Evolutionary conservation across 2,329 filamentous ascomycete species (phyloP), one percentile per base, ranked within the genome.

Genomic region (Didymella pinodella): DNA sequence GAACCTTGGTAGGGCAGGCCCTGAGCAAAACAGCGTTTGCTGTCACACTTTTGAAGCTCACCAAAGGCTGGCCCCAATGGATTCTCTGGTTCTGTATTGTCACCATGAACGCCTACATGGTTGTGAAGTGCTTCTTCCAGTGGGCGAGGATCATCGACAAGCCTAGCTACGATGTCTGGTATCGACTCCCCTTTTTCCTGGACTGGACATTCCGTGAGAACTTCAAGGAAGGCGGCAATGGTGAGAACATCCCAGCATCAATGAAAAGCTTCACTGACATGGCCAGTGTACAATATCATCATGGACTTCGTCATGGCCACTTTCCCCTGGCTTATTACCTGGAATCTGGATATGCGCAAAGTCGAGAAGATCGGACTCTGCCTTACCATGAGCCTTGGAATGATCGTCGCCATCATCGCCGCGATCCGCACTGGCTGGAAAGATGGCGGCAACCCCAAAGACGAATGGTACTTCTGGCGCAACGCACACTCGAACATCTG

Each of bases 271-370:
- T 41, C 3, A 26, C 59, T 66, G 48, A 65, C 31, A n/a, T 29
- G 2, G 12, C 14, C 38, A 84, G 81, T 82, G 5, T 84, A 83
- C 68, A 84, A 84, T 66, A 81, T 84, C 54, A 73, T 84, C 28
- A 84, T 84, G 80, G 83, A 85, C 58, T 83, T 85, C 40, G 63
- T 82, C 0, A 80, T 85, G 63, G 82, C 83, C 0, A 54, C 72
- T 8, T 82, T 84, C 50, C 83, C 83, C 3, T 84, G 82, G 82
- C 64, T 82, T 22, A 78, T 85, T 20, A 82, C 80, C 0, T 81
- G 80, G 70, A 76, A 75, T 2, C 62, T 85, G 44, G 80, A 82
- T 54, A 83, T 85, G 78, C 75, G 78, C 28, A 76, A 68, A 26
- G 74, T 74, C 0, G 83, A 85, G 59, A 85, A 84, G 70, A 71